phyloP scores from a whole-genome alignment of 192 early-diverging fungal species.

The Umbelopsis sp. region DNA sequence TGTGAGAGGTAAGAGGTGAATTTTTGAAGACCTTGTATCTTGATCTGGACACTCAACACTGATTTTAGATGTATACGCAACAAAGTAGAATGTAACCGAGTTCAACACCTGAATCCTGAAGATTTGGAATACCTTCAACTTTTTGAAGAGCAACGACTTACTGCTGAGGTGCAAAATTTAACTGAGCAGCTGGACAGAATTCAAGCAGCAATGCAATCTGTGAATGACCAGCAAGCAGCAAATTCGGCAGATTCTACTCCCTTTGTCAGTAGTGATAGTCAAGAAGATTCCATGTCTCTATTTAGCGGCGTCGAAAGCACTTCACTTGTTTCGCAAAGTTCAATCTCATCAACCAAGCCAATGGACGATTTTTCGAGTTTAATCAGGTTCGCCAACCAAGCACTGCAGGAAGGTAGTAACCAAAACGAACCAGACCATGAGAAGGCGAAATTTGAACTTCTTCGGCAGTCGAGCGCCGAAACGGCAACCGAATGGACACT shows the following conservation, averaged over 20 bases:
- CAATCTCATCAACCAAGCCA: no score
- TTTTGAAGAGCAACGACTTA: not conserved
- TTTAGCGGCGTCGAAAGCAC: no score
- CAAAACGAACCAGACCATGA: not conserved
- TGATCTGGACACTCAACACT: not conserved
- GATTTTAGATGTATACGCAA: not conserved
- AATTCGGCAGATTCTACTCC: not conserved
- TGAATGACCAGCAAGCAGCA: not conserved
- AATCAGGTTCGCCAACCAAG: no score
- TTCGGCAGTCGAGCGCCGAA: not conserved
- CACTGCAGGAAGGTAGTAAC: not conserved
- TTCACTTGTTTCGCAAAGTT: no score
- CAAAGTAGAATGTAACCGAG: not conserved
- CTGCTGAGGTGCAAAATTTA: not conserved
- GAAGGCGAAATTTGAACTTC: not conserved
- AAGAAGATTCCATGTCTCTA: no score
- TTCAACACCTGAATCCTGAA: not conserved
- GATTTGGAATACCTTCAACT: slow-evolving; percentile 17
- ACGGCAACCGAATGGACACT: not conserved
- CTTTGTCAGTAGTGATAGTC: no score
- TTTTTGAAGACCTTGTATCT: not conserved
- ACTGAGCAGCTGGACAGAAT: not conserved
- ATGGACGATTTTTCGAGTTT: no score
- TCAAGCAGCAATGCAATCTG: not conserved
- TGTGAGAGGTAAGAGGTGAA: not conserved